phyloP scores from a whole-genome alignment of 1,284 basidiomycete species.

The Laetiporus sulphureus region DNA sequence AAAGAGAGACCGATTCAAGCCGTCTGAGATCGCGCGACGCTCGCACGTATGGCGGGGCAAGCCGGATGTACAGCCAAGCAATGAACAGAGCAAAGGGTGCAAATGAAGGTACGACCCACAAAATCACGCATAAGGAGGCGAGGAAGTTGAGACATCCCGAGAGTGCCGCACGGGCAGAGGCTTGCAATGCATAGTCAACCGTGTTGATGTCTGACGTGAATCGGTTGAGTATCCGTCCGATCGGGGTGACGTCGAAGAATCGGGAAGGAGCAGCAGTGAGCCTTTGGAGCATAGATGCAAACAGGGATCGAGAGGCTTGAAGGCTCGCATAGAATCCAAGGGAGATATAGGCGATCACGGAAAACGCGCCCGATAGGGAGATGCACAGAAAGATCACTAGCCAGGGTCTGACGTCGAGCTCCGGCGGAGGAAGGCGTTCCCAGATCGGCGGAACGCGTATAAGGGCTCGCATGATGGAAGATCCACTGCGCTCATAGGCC shows the following conservation, averaged over 20 bases:
- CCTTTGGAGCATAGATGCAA: conserved; percentile 44
- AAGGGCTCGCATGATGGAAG: conserved; percentile 22
- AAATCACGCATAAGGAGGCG: conserved; percentile 61
- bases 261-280: conserved; percentile 55
- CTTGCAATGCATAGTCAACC: conserved; percentile 56
- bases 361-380: conserved; percentile 47
- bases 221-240: conserved; percentile 71
- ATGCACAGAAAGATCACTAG: conserved; percentile 58
- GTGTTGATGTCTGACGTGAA: conserved; percentile 79
- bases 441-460: conserved; percentile 28
- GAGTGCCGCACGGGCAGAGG: conserved; percentile 49
- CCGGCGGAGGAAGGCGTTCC: conserved; percentile 48
- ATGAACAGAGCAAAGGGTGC: conserved; percentile 64
- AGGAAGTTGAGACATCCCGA: conserved; percentile 54
- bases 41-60: conserved; percentile 63
- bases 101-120: conserved; percentile 61
- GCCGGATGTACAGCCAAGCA: conserved; percentile 64
- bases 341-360: conserved; percentile 47
- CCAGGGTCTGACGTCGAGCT: conserved; percentile 56
- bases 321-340: conserved; percentile 65
- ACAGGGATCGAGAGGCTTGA: conserved; percentile 55
- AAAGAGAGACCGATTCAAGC: conserved; percentile 62
- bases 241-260: conserved; percentile 66
- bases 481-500: conserved; percentile 40
- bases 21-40: conserved; percentile 69